These are phyloP conservation scores for Neopestalotiopsis sp. DNA, from an alignment of 2,329 filamentous ascomycete species.

Conservation along the genomic window DNA sequence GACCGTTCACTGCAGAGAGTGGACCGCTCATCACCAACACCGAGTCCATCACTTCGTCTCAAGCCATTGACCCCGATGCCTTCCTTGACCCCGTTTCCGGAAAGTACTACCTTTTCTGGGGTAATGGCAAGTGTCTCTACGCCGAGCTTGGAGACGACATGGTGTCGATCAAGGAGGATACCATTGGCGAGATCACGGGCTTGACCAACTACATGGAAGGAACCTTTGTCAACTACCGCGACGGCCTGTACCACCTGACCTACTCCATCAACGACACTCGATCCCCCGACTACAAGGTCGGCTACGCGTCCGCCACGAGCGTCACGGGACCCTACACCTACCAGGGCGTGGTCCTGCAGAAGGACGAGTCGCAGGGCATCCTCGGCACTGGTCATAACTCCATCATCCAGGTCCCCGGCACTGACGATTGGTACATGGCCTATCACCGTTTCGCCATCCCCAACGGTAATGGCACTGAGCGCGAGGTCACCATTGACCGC, in stretches of 20 bases:
- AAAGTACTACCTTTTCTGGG: conserved; percentile 67
- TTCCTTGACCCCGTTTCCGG: conserved; percentile 64
- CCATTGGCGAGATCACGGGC: conserved; percentile 38
- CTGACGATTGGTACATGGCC: conserved; percentile 55
- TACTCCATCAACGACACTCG: conserved; percentile 54
- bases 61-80: conserved; percentile 65
- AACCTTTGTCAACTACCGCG: conserved; percentile 47
- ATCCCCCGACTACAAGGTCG: conserved; percentile 50
- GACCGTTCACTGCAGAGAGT: conserved; percentile 61
- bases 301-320: conserved; percentile 47
- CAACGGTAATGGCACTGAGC: conserved; percentile 45
- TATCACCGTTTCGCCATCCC: conserved; percentile 55
- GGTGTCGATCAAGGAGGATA: conserved; percentile 45
- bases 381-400: conserved; percentile 51
- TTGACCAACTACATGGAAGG: conserved; percentile 49
- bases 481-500: conserved; percentile 49
- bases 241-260: conserved; percentile 51
- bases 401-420: conserved; percentile 49
- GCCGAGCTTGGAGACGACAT: conserved; percentile 52
- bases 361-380: conserved; percentile 46
- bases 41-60: conserved; percentile 36
- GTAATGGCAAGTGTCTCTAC: conserved; percentile 48
- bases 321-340: conserved; percentile 50
- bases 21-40: conserved; percentile 62
- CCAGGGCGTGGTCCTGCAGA: conserved; percentile 47